phyloP scores from a whole-genome alignment of 495 filamentous ascomycete genomes.

The Aspergillus diversus region DNA sequence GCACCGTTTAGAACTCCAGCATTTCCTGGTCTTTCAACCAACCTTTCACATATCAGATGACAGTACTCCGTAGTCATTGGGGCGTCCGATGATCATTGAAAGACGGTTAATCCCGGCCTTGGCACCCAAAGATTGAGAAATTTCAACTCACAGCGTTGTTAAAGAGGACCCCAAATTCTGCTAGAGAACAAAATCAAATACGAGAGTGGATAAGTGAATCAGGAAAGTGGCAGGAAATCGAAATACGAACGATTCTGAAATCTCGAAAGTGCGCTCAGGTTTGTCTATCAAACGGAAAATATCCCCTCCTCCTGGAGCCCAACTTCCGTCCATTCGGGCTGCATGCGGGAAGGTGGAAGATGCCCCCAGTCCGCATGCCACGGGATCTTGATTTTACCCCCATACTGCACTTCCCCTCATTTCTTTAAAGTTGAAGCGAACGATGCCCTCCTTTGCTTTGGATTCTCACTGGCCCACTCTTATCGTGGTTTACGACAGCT shows the following conservation, averaged over 20 bases:
- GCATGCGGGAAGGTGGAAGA: neutral
- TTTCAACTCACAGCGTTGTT: neutral
- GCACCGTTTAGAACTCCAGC: neutral
- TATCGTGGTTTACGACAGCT: neutral
- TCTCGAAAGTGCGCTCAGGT: too few relatives aligned
- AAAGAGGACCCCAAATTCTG: neutral
- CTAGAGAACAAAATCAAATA: neutral
- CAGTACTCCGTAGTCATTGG: neutral
- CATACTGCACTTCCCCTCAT: neutral
- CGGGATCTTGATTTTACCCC: neutral
- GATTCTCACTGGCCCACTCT: neutral
- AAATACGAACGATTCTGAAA: too few relatives aligned
- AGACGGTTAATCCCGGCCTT: neutral
- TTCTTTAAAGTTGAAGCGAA: constrained; percentile 7
- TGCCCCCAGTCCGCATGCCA: neutral
- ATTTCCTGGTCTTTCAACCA: neutral
- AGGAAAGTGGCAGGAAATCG: neutral
- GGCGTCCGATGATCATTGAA: neutral
- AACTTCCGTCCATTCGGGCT: neutral
- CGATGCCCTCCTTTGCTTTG: neutral
- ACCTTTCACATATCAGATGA: constrained; percentile 1
- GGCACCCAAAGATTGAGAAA: neutral
- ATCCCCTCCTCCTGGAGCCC: neutral
- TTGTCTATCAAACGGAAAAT: neutral
- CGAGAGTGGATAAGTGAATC: neutral